Evolutionary conservation across 2,329 filamentous ascomycete genomes (phyloP), one percentile per base, ranked within the genome.

Genomic region (Aspergillus novoparasiticus): DNA sequence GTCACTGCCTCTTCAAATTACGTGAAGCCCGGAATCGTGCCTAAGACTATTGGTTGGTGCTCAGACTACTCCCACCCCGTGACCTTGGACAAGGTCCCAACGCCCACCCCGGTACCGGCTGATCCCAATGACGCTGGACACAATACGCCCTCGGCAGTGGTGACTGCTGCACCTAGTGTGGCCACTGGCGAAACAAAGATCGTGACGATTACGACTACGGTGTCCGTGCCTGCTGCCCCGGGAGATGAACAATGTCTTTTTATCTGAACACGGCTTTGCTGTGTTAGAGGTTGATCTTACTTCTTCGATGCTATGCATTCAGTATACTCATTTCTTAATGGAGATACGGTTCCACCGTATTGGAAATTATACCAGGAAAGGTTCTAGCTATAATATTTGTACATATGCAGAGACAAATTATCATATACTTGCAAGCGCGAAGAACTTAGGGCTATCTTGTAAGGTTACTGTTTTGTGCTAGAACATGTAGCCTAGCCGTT

Each of bases 21-120:
- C 64, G 64, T 65, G 53, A 68, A 68, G 61, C 69, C 68, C 21
- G 69, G 69, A 65, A 67, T 64, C 39, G 69, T 72, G 36, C 69
- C 69, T 66, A 68, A 69, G 63, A 72, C 69, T 61, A 68, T 72
- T 63, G 69, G 69, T 64, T 72, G 69, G 69, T 64, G 57, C 28
- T 69, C 69, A 66, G 69, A 69, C 65, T 72, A 72, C 51, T 63
- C 63, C 59, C 68, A 70, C 64, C 69, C 69, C 59, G 69, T 72
- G 58, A 71, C 69, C 60, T 50, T 72, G 61, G 62, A 67, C 54
- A 57, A 64, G 12, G 56, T 63, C 16, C 64, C 66, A 2, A 62
- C 64, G 1, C 61, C 66, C 36, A 64, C 65, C 6, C n/a, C 23
- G 6, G 21, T 56, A 8, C 10, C 19, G 6, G 6, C 16, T 19